Base-by-base conservation (phyloP, 768 basidiomycete genomes). In the Tulasnella sp. region DNA sequence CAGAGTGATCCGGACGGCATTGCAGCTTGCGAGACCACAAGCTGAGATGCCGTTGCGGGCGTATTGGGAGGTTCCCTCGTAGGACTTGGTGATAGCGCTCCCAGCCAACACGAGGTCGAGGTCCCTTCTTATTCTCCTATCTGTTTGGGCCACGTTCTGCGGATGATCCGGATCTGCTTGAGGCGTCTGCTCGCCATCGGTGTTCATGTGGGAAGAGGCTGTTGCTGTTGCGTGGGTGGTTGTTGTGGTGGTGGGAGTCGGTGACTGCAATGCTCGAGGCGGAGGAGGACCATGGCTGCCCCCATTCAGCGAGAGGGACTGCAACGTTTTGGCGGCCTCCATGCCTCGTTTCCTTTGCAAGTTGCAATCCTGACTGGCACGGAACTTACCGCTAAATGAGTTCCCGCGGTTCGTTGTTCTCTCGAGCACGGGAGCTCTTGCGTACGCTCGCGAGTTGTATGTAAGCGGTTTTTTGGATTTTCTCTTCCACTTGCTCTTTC, bases 1-100 rank as follows among this genome's bases (percentile, higher is more conserved):
- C 40, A 89, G 85, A 12, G 86, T 83, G 15, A 88, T 79, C 72
- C 89, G 84, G 15, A 87, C 88, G 78, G 89, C 91, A 80, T 91
- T 91, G 80, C 91, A 81, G 1, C 88, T 87, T 36, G 91, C 90
- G 38, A 91, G 84, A 25, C 91, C 91, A 78, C 90, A 91, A 2
- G 90, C 86, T 58, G 90, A 87, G 45, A 82, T 81, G 11, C 85
- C 84, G 17, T 85, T 84, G 22, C 81, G 82, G 76, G 79, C 76
- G 71, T 90, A 91, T 79, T 91, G 90, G 67, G 89, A 87, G 17
- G 87, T 85, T 29, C 89, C 87, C 4, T 80, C 81, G 77, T 86
- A 85, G 2, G 76, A 74, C 29, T 72, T 77, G 37, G 74, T 67
- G 42, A 76, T 36, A 31, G 38, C 36, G 40, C 75, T 67, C 37